Evolutionary conservation across 139 green algal species (phyloP).

Genomic region (Diplosphaera chodatii): DNA sequence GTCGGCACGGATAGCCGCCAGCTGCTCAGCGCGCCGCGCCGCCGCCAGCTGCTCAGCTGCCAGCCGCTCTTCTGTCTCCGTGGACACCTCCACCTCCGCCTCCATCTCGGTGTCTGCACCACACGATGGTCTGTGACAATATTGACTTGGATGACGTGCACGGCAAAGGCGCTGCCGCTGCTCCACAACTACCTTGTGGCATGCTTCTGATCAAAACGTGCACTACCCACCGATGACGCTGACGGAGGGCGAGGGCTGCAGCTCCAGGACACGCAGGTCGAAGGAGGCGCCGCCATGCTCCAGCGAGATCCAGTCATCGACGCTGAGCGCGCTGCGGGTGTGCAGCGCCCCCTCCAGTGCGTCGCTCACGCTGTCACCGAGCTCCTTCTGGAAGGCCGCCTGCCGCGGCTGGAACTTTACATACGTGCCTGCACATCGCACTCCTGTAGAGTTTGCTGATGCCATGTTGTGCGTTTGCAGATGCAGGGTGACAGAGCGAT

Average conservation of each 20-base stretch:
- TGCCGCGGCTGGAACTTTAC: slow-evolving; percentile 54
- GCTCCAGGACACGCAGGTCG: slow-evolving; percentile 50
- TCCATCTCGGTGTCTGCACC: slow-evolving; percentile 69
- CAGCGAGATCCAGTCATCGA: slow-evolving; percentile 67
- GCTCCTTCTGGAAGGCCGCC: slow-evolving; percentile 60
- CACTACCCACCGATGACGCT: slow-evolving; percentile 35
- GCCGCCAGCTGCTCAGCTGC: slow-evolving; percentile 21
- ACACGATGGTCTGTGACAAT: too few relatives aligned
- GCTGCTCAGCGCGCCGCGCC: not conserved
- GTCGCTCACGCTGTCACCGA: slow-evolving; percentile 33
- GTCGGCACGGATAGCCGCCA: not conserved
- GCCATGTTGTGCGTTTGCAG: too few relatives aligned
- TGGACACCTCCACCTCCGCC: slow-evolving; percentile 66
- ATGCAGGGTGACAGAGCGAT: too few relatives aligned
- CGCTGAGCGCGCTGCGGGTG: slow-evolving; percentile 50
- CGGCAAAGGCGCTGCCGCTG: too few relatives aligned
- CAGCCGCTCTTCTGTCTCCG: slow-evolving; percentile 60
- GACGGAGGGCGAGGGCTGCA: slow-evolving; percentile 44
- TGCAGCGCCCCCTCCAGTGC: slow-evolving; percentile 60
- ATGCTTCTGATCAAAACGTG: too few relatives aligned
- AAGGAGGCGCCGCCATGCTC: slow-evolving; percentile 10
- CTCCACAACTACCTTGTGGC: too few relatives aligned
- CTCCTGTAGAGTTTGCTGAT: too few relatives aligned
- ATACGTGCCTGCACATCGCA: slow-evolving; percentile 31
- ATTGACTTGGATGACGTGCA: too few relatives aligned